Evolutionary conservation across 1,139 yeast genomes (phyloP), one percentile per base, ranked within the genome.

Genomic region (Debaryomyces subglobosus): DNA sequence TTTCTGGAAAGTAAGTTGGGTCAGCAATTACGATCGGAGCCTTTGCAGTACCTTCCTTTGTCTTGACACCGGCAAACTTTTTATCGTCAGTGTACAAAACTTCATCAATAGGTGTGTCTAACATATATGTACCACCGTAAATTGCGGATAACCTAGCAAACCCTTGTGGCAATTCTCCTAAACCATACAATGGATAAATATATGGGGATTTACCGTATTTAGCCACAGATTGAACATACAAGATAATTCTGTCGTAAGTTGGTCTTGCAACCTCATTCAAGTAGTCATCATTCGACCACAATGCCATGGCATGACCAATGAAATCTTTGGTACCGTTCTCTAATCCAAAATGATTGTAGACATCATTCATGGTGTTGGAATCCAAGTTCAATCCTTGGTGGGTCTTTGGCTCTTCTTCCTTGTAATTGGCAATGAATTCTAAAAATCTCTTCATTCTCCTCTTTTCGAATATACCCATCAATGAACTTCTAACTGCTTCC

Each of bases 281-380:
- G 67, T 94, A 94, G 52, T 89, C 94, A 63, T 94, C 99, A 58
- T 91, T 92, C 27, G 96, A 81, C 88, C 96, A 92, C 53, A 94
- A 79, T 6, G 98, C 99, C 99, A 94, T 95, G 15, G 99, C 95
- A 68, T 94, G 99, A 39, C 99, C 99, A 58, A 95, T 89, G 63
- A 94, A 94, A 68, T 95, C 98, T 63, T 90, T 87, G 29, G 99
- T 92, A 41, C 97, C 97, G 51, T 82, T 82, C 61, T 95, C 98
- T 53, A 94, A 81, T 8, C 98, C 96, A 64, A 86, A 95, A 67
- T 94, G 86, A 64, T 82, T 81, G 69, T 88, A 94, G 30, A 94
- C 85, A 59, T 91, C 97, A 57, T 89, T 89, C 96, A 94, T 94
- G 48, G 97, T 89, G 68, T 87, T 87, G 55, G 77, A 80, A 69